These are phyloP conservation scores for Opeltia flavorubescens DNA, from an alignment of 495 filamentous ascomycete genomes.

Conservation along the genomic window DNA sequence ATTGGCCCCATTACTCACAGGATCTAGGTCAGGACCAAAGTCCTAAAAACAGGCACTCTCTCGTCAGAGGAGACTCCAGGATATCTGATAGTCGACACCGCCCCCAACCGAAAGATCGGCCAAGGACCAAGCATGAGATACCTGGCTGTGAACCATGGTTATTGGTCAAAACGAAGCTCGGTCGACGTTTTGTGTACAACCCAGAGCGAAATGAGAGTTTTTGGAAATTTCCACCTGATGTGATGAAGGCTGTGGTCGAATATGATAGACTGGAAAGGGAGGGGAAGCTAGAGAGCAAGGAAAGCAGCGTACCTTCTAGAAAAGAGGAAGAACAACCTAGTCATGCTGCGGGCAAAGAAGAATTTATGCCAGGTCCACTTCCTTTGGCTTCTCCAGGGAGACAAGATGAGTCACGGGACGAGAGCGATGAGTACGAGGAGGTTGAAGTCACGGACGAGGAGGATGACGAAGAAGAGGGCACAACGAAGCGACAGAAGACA, in stretches of 20 bases:
- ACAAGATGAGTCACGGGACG: slow-evolving; percentile 15
- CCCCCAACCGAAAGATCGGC: slow-evolving; percentile 58
- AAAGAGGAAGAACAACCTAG: neutral
- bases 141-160: slow-evolving; percentile 81
- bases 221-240: slow-evolving; percentile 79
- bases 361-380: neutral
- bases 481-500: slow-evolving; percentile 52
- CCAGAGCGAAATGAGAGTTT: slow-evolving; percentile 68
- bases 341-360: slow-evolving; percentile 14
- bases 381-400: neutral
- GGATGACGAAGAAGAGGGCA: slow-evolving; percentile 27
- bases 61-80: slow-evolving; percentile 25
- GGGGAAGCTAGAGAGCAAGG: slow-evolving; percentile 28
- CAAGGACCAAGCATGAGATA: slow-evolving; percentile 64
- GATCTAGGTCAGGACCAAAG: slow-evolving; percentile 15
- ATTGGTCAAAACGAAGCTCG: slow-evolving; percentile 78
- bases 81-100: slow-evolving; percentile 36
- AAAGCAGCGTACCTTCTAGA: neutral
- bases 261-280: slow-evolving; percentile 44
- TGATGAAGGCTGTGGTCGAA: slow-evolving; percentile 67
- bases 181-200: slow-evolving; percentile 81
- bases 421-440: slow-evolving; percentile 69
- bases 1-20: too few species aligned
- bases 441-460: slow-evolving; percentile 72
- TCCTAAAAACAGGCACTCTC: slow-evolving; percentile 18